These are phyloP conservation scores for Fusarium brevicatenulatum DNA, from an alignment of 2,329 filamentous ascomycete species.

Conservation along the genomic window DNA sequence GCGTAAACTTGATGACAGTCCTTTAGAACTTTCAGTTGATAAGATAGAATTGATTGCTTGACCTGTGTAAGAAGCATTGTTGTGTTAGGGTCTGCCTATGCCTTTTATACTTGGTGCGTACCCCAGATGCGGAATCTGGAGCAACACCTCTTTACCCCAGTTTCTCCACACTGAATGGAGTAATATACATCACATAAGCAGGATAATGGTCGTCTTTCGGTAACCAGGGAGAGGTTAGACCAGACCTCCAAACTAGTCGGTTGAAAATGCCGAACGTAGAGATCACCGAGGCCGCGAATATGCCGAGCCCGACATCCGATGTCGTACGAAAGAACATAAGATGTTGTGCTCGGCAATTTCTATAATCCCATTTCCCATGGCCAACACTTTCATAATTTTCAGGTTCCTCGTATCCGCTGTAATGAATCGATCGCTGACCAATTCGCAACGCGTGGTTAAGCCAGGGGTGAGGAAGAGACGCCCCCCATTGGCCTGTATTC, in stretches of 20 bases:
- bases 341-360: not conserved
- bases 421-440: not conserved
- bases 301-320: not conserved
- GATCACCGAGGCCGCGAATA: not conserved
- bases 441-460: not conserved
- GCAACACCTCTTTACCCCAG: not conserved
- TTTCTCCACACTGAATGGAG: not conserved
- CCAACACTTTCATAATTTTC: rapidly evolving
- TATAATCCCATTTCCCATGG: rapidly evolving
- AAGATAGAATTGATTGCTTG: too few species aligned
- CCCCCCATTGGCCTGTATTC: not conserved
- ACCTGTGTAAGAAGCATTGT: too few species aligned
- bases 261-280: not conserved
- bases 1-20: too few species aligned
- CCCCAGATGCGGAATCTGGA: not conserved
- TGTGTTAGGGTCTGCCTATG: rapidly evolving
- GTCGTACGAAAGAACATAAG: not conserved
- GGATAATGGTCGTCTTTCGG: rapidly evolving
- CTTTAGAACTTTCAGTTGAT: too few species aligned
- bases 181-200: too few species aligned
- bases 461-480: not conserved
- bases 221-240: too few species aligned
- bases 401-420: too few species aligned
- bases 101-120: not conserved
- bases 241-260: not conserved